Percentiles rank a stretch among this genome's conserved stretches.
phyloP scores from a whole-genome alignment of 192 early-diverging fungal species.

The Gamsiella multidivaricata region DNA sequence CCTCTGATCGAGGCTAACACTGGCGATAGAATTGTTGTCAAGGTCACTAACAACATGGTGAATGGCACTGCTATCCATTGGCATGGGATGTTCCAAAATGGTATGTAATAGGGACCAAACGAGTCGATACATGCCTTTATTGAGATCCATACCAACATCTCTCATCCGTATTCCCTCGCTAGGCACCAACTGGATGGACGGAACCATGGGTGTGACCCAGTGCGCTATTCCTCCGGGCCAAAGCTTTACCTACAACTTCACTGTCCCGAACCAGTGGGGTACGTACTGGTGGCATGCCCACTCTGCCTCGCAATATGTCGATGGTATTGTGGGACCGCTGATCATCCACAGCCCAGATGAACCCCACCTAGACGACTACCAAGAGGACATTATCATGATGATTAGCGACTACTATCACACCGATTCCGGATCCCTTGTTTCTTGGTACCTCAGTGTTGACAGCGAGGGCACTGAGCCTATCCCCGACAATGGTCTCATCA shows the following conservation, averaged over 20 bases:
- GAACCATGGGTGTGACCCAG: slow-evolving; percentile 54
- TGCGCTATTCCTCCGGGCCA: slow-evolving; percentile 53
- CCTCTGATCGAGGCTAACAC: slow-evolving; percentile 58
- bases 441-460: slow-evolving; percentile 46
- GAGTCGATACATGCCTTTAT: too few relatives aligned
- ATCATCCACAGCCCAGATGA: slow-evolving; percentile 53
- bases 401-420: slow-evolving; percentile 53
- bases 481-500: slow-evolving; percentile 39
- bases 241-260: slow-evolving; percentile 55
- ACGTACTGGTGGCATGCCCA: slow-evolving; percentile 67
- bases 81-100: slow-evolving; percentile 67
- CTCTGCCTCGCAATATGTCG: slow-evolving; percentile 45
- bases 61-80: slow-evolving; percentile 58
- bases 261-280: slow-evolving; percentile 54
- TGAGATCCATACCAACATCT: too few relatives aligned
- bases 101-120: background rate
- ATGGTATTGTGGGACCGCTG: slow-evolving; percentile 41
- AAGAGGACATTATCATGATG: slow-evolving; percentile 58
- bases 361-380: slow-evolving; percentile 43
- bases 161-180: background rate
- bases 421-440: slow-evolving; percentile 25
- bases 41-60: slow-evolving; percentile 54
- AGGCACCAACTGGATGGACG: slow-evolving; percentile 62
- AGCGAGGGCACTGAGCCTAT: slow-evolving; percentile 43
- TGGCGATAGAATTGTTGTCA: slow-evolving; percentile 61